Conservation (phyloP, 179 eudicot species). For the Camellia oleifera region DNA sequence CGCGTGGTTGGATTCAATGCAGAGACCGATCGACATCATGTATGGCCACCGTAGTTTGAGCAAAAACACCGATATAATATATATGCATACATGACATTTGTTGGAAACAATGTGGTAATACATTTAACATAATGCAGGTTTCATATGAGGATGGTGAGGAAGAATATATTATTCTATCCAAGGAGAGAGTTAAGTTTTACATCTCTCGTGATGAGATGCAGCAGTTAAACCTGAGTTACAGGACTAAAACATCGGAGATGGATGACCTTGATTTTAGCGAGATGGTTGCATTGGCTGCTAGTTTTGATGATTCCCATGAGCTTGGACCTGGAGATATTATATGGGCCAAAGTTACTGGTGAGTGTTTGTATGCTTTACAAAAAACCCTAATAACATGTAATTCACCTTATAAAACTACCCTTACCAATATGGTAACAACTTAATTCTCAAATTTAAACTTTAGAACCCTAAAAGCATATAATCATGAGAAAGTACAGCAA, state of each 20-base stretch:
- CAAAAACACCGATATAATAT: background rate
- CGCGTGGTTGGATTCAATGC: constrained; percentile 45
- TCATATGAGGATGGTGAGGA: constrained; percentile 77
- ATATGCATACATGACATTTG: background rate
- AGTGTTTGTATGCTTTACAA: constrained; percentile 1
- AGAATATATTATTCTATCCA: constrained; percentile 53
- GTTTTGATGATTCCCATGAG: constrained; percentile 78
- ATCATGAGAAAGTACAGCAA: too few relatives aligned
- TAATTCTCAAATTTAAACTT: too few relatives aligned
- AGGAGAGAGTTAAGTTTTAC: constrained; percentile 66
- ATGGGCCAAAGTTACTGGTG: constrained; percentile 96
- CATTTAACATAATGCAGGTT: constrained; percentile 44
- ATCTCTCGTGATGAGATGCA: constrained; percentile 67
- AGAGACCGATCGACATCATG: constrained; percentile 59
- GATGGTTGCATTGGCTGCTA: constrained; percentile 86
- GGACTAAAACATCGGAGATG: constrained; percentile 37
- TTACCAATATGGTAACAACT: too few relatives aligned
- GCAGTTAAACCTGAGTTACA: constrained; percentile 42
- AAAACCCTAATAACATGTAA: too few relatives aligned
- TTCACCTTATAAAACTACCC: too few relatives aligned
- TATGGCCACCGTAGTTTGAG: constrained; percentile 21
- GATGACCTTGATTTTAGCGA: constrained; percentile 60
- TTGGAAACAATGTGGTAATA: constrained; percentile 2
- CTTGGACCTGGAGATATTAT: constrained; percentile 87
- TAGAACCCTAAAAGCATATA: too few relatives aligned